Evolutionary conservation across 2,329 filamentous ascomycete genomes (phyloP).

Genomic region (Onygena corvina): DNA sequence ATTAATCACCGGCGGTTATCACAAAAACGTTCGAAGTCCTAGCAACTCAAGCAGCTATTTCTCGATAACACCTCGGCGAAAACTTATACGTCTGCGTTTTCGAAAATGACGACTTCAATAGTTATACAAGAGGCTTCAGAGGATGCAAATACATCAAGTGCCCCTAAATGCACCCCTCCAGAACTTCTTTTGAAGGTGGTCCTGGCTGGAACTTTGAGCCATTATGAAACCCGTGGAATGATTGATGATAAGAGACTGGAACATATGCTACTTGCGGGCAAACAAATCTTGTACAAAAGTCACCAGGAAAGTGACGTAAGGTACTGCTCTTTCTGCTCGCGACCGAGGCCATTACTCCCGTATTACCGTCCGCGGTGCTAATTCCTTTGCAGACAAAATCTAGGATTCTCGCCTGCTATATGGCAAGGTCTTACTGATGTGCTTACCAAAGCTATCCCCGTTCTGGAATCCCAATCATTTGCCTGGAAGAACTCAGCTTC

Average conservation of each 20-base stretch:
- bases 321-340: constrained; percentile 18
- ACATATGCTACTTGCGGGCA: constrained; percentile 46
- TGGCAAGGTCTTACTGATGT: constrained; percentile 50
- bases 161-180: constrained; percentile 34
- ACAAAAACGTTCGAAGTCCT: too few species aligned
- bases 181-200: constrained; percentile 40
- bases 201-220: constrained; percentile 39
- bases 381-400: constrained; percentile 36
- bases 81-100: neutral
- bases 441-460: constrained; percentile 48
- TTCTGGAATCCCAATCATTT: constrained; percentile 51
- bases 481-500: constrained; percentile 46
- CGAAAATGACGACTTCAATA: constrained; percentile 22
- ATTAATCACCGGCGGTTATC: too few species aligned
- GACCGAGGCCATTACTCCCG: neutral
- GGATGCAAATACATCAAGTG: constrained; percentile 16
- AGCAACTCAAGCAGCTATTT: too few species aligned
- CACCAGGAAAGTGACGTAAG: constrained; percentile 45
- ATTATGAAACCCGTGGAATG: constrained; percentile 50
- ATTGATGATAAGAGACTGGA: constrained; percentile 48
- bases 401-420: constrained; percentile 45
- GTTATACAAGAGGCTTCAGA: constrained; percentile 11
- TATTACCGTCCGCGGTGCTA: neutral
- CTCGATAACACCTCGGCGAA: neutral
- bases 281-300: constrained; percentile 48